Evolutionary conservation across 2,329 filamentous ascomycete genomes (phyloP).

Genomic region (Trichoderma lentiforme): DNA sequence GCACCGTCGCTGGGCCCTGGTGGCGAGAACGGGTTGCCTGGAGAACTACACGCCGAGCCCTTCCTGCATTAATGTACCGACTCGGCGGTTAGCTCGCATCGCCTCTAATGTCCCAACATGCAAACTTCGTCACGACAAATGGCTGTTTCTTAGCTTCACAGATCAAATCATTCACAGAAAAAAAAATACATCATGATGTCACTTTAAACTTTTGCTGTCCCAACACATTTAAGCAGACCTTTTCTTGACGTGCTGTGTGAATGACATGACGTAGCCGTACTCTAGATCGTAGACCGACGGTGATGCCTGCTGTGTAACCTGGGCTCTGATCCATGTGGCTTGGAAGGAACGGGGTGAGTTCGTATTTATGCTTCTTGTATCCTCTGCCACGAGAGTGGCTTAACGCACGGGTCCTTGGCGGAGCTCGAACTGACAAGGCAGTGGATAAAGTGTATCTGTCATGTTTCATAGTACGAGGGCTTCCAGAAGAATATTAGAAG

Average conservation of each 20-base stretch:
- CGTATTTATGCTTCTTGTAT: neutral
- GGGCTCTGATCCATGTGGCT: neutral
- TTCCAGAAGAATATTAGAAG: neutral
- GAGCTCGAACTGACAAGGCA: neutral
- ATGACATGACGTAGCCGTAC: constrained; percentile 13
- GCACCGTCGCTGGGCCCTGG: constrained; percentile 18
- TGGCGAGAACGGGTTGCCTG: constrained; percentile 17
- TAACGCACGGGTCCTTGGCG: neutral
- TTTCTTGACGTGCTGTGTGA: neutral
- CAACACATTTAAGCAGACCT: neutral
- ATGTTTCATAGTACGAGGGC: neutral
- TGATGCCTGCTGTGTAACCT: constrained; percentile 3
- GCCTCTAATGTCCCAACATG: constrained; percentile 37
- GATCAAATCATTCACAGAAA: constrained; percentile 35
- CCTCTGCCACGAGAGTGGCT: neutral
- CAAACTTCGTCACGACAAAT: constrained; percentile 41
- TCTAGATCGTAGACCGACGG: neutral
- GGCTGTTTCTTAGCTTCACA: constrained; percentile 43
- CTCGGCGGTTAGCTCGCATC: constrained; percentile 25
- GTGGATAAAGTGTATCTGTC: neutral
- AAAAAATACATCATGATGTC: constrained; percentile 19
- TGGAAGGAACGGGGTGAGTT: neutral
- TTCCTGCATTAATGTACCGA: constrained; percentile 19
- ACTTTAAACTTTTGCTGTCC: neutral
- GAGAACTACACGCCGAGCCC: constrained; percentile 16